Evolutionary conservation across 2,329 filamentous ascomycete species (phyloP), one percentile per base, ranked within the genome.

Genomic region (Aspergillus japonicus): DNA sequence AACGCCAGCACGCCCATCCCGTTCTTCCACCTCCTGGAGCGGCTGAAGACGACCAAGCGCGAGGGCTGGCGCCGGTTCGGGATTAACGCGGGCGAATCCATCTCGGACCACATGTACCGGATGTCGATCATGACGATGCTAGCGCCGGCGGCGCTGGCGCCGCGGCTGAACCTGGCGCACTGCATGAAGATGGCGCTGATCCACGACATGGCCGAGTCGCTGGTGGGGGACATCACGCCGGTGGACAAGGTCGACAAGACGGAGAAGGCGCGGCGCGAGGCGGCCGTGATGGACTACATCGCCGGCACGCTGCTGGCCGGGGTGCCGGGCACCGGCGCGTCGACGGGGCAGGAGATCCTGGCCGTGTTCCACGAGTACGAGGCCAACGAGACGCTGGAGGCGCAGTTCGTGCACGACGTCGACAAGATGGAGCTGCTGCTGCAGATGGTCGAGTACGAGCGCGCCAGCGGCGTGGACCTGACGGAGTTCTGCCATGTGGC

Each of bases 31-130:
- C 83, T 97, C 62, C 86, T 99, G 64, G 91, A 96, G 77, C 89
- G 91, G 53, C 85, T 99, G 59, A 99, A 99, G 85, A 97, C 93
- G 7, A 96, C 91, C 62, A 96, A 96, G 77, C 89, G 95, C 62
- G 95, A 97, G 78, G 95, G 95, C 65, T 99, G 95, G 95, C 86
- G 90, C 58, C 87, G 95, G 42, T 97, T 97, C 73, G 87, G 87
- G 44, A 92, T 99, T 67, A 67, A 75, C 58, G 65, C 66, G 59
- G 90, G 91, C 74, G 95, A 99, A 77, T 96, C 92, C 2, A 97
- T 99, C 72, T 85, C 91, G 56, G 95, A 99, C 80, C 95, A 99
- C 83, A 99, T 99, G 95, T 99, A 98, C 79, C 92, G 95, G 78
- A 99, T 99, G 95, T 92, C 93, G 53, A 85, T 99, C 67, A 92